These are phyloP conservation scores for Hypoxylon sp. DNA, from an alignment of 2,329 filamentous ascomycete genomes.

Conservation along the genomic window DNA sequence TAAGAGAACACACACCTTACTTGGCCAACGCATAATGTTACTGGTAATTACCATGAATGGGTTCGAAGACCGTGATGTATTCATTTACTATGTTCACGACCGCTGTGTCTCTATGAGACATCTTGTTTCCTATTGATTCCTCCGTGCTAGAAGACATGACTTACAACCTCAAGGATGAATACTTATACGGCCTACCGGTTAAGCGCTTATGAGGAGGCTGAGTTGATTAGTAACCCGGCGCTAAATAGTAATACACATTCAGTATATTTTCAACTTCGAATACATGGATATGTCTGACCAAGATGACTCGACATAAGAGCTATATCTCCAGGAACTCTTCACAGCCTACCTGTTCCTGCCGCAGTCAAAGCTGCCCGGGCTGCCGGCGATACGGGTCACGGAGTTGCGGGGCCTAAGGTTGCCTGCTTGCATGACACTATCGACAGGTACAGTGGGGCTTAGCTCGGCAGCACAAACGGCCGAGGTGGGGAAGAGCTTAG, in stretches of 20 bases:
- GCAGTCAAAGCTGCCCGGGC: constrained; percentile 12
- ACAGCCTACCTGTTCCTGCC: constrained; percentile 13
- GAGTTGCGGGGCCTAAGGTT: not conserved
- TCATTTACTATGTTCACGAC: not conserved
- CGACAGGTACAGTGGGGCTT: constrained; percentile 13
- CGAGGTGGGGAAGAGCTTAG: not conserved
- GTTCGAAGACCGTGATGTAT: no score
- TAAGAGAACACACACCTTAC: no score
- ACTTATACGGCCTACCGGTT: not conserved
- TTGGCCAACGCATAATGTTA: not conserved
- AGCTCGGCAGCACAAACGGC: constrained; percentile 4
- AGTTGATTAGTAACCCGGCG: not conserved
- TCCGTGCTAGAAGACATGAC: not conserved
- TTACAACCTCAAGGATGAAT: not conserved
- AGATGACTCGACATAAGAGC: not conserved
- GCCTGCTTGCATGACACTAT: not conserved
- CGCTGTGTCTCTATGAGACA: not conserved
- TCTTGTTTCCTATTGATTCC: not conserved
- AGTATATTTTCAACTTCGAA: not conserved
- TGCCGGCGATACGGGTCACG: constrained; percentile 2
- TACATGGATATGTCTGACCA: not conserved
- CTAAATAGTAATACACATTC: not conserved
- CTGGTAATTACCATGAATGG: not conserved
- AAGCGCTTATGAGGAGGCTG: constrained; percentile 5
- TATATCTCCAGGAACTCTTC: constrained; percentile 3